Evolutionary conservation across 805 yeast genomes (phyloP), one percentile per base, ranked within the genome.

Genomic region (Ascoidea asiatica): DNA sequence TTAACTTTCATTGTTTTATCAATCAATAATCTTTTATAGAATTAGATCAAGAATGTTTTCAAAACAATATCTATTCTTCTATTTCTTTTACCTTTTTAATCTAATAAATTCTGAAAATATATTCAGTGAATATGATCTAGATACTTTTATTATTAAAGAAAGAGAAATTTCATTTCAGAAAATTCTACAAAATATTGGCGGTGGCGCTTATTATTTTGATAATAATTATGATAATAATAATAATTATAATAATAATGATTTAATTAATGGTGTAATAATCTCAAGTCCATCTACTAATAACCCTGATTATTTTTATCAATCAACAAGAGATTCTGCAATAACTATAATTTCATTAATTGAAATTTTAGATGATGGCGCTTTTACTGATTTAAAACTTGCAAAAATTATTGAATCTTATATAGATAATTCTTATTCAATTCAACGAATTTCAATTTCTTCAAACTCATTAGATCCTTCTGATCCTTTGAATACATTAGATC

Each of bases 291-390:
- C 95, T 1, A 73, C 60, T 43, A 4, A 44, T 0, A 50, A 67
- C 19, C 97, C 97, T 1, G 72, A 90, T 61, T 90, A 90, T 61
- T 88, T 76, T 55, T 90, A 73, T 55, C 95, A 84, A 56, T 90
- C 97, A 97, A 71, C 77, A 4, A 71, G 97, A 56, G 97, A 90
- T 59, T 77, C 88, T 29, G 96, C 96, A 0, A 73, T 90, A 43
- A 79, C 95, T 1, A 69, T 81, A 38, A 73, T 75, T 45, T 68
- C 94, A 0, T 63, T 90, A 42, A 66, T 83, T 4, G 72, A 75
- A 44, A 65, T 67, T 50, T 64, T 79, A 48, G 66, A 67, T 23
- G 84, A 79, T 38, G 56, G 55, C 18, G 53, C 50, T 8, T 53
- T 52, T 21, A 11, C 35, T 2, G 48, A 55, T 48, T 40, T 47